phyloP scores from a whole-genome alignment of 495 filamentous ascomycete species.

The Penicillium cosmopolitanum region DNA sequence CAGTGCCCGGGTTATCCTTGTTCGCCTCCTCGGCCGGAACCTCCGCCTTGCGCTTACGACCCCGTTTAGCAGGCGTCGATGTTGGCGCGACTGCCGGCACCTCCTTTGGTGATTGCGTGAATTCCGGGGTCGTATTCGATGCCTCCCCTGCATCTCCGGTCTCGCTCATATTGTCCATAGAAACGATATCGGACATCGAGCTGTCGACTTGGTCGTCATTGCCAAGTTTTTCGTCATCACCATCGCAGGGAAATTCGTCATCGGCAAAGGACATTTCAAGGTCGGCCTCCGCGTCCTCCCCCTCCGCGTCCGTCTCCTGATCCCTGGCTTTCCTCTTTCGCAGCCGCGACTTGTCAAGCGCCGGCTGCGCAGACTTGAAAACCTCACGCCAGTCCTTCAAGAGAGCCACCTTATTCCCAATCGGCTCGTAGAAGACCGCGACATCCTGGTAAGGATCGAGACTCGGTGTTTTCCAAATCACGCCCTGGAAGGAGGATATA shows the following conservation, averaged over 20 bases:
- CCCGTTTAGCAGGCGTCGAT: slow-evolving; percentile 23
- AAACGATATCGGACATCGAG: slow-evolving; percentile 27
- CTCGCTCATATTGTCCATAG: slow-evolving; percentile 12
- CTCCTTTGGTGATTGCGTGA: slow-evolving; percentile 20
- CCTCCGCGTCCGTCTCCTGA: slow-evolving; percentile 9
- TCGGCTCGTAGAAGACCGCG: slow-evolving; percentile 40
- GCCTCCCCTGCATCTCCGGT: slow-evolving; percentile 24
- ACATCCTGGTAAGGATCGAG: slow-evolving; percentile 31
- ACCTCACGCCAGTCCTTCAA: slow-evolving; percentile 57
- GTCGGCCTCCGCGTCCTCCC: slow-evolving; percentile 7
- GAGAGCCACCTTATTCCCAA: slow-evolving; percentile 47
- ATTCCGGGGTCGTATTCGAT: slow-evolving; percentile 30
- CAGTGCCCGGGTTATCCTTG: slow-evolving; percentile 13
- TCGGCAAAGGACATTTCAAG: not conserved
- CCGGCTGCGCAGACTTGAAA: slow-evolving; percentile 44
- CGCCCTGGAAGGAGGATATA: slow-evolving; percentile 39
- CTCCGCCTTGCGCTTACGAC: slow-evolving; percentile 45
- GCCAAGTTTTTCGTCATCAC: slow-evolving; percentile 11
- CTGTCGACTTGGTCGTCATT: slow-evolving; percentile 15
- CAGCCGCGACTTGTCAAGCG: slow-evolving; percentile 32
- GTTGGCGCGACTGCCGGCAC: not conserved
- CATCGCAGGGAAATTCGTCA: slow-evolving; percentile 11
- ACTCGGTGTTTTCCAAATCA: slow-evolving; percentile 42
- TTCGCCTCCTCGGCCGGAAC: slow-evolving; percentile 22
- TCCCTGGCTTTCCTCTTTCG: slow-evolving; percentile 15